phyloP scores from a whole-genome alignment of 2,329 filamentous ascomycete species.

The Boeremia exigua region DNA sequence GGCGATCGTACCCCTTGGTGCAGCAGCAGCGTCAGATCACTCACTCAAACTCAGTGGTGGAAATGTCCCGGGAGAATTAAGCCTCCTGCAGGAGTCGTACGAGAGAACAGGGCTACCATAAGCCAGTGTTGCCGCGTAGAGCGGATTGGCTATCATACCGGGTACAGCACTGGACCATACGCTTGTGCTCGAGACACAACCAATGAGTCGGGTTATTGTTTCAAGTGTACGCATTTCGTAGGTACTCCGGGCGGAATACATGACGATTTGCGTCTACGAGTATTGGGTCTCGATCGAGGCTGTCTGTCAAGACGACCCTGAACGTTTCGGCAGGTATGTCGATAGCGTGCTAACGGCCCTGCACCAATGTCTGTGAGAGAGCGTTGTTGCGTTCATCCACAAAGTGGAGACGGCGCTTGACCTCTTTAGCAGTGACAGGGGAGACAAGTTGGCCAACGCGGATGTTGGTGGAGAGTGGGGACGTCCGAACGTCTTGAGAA shows the following conservation, averaged over 20 bases:
- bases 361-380: slow-evolving; percentile 31
- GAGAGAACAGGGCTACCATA: slow-evolving; percentile 20
- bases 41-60: slow-evolving; percentile 32
- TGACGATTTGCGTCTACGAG: slow-evolving; percentile 11
- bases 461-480: slow-evolving; percentile 36
- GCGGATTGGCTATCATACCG: slow-evolving; percentile 25
- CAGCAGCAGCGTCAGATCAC: slow-evolving; percentile 25
- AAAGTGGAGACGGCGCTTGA: slow-evolving; percentile 27
- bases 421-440: slow-evolving; percentile 27
- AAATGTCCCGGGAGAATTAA: slow-evolving; percentile 37
- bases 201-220: slow-evolving; percentile 16
- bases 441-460: slow-evolving; percentile 36
- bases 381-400: slow-evolving; percentile 25
- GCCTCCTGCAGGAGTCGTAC: slow-evolving; percentile 36
- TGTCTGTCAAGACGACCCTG: slow-evolving; percentile 9
- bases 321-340: slow-evolving; percentile 16
- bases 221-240: slow-evolving; percentile 16
- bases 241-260: slow-evolving; percentile 11
- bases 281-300: slow-evolving; percentile 11
- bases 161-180: slow-evolving; percentile 18
- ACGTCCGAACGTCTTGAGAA: slow-evolving; percentile 21
- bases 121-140: slow-evolving; percentile 32
- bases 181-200: slow-evolving; percentile 13
- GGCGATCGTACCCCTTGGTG: slow-evolving; percentile 32
- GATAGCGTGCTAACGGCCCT: slow-evolving; percentile 21